Conservation (phyloP, 169 alveolate genomes). For the Eimeria necatrix region DNA sequence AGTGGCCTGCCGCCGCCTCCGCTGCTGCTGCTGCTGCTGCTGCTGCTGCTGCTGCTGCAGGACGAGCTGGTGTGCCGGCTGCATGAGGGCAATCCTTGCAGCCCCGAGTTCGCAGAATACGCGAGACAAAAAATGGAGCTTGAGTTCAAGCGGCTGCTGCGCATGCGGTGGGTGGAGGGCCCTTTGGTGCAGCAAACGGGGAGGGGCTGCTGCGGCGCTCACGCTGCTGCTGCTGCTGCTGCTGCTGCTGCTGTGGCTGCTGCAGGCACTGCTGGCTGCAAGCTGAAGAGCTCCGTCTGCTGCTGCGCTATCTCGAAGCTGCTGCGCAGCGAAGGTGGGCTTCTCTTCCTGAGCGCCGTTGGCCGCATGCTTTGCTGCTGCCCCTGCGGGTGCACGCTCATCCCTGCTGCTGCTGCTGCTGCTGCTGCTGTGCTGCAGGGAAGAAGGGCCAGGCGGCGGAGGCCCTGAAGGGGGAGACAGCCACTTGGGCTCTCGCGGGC, state of each 20-base stretch:
- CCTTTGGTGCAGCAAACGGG: background rate
- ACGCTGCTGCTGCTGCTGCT: background rate
- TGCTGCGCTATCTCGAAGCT: conserved; percentile 39
- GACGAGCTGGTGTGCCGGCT: conserved; percentile 66
- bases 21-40: conserved; percentile 26
- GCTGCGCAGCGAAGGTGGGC: conserved; percentile 1
- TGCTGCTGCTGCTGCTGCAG: conserved; percentile 64
- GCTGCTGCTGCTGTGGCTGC: conserved; percentile 16
- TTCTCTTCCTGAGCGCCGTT: no score
- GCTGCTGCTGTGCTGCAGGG: conserved; percentile 6
- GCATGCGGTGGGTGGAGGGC: conserved; percentile 48
- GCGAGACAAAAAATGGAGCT: conserved; percentile 63
- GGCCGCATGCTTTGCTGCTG: no score
- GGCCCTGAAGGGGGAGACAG: background rate
- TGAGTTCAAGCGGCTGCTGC: conserved; percentile 61
- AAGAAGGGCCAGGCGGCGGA: background rate
- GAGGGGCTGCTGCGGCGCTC: background rate
- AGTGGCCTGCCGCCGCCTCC: background rate
- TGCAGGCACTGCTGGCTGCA: conserved; percentile 71
- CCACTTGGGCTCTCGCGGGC: background rate
- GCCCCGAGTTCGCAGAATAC: conserved; percentile 70
- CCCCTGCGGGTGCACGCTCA: background rate
- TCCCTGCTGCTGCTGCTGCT: background rate
- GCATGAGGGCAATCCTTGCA: conserved; percentile 54
- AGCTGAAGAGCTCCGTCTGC: conserved; percentile 71